Evolutionary conservation across 202 grass and related monocot species (phyloP).

Genomic region (Sporobolus alterniflorus): DNA sequence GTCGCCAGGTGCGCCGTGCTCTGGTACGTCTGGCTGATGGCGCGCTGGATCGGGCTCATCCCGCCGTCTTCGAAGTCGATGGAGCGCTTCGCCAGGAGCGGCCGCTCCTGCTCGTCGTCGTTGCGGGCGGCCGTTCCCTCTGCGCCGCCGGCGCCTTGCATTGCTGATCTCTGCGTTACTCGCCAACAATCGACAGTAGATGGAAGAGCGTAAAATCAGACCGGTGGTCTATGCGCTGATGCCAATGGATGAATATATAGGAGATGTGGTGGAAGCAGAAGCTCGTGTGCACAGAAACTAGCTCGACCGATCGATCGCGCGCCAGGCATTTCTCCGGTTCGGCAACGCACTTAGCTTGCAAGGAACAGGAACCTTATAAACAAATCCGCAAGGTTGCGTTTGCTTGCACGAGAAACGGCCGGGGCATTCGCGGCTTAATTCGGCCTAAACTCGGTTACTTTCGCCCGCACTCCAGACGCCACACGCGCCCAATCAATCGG

Average conservation of each 20-base stretch:
- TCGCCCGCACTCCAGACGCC: not conserved
- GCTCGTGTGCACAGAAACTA: conserved; percentile 3
- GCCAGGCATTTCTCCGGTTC: conserved; percentile 26
- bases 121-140: not conserved
- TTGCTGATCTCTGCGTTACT: not conserved
- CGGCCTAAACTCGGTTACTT: conserved; percentile 35
- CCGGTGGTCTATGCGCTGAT: not conserved
- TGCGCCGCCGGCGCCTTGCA: not conserved
- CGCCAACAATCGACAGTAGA: not conserved
- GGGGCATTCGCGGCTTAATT: conserved; percentile 16
- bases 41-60: conserved; percentile 56
- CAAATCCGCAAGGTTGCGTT: conserved; percentile 24
- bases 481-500: not conserved
- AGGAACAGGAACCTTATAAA: conserved; percentile 46
- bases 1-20: conserved; percentile 76
- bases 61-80: not conserved
- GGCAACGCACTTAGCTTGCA: conserved; percentile 63
- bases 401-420: conserved; percentile 42
- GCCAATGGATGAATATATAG: conserved; percentile 31
- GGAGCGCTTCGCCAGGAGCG: conserved; percentile 49
- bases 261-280: not conserved
- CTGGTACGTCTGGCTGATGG: conserved; percentile 79
- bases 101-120: conserved; percentile 31
- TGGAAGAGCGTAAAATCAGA: not conserved
- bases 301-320: conserved; percentile 15